These are phyloP conservation scores for Orbilia ellipsospora DNA, from an alignment of 2,329 filamentous ascomycete species.

Conservation along the genomic window DNA sequence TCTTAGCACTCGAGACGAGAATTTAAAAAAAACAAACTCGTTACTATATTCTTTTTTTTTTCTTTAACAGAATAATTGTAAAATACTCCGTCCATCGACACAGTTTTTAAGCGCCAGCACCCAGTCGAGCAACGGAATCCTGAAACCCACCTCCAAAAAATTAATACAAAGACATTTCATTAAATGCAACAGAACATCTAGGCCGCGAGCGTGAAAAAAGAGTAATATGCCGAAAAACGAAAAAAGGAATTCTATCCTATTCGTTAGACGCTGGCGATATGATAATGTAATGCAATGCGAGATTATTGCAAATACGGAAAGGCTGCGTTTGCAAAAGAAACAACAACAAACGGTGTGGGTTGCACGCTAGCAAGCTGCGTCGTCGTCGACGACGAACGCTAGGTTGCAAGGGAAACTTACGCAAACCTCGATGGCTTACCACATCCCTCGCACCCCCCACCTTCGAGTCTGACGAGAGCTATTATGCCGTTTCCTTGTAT, in stretches of 20 bases:
- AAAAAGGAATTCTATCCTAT: constrained; percentile 25
- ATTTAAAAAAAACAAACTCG: constrained; percentile 19
- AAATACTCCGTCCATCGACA: no score
- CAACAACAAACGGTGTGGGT: constrained; percentile 33
- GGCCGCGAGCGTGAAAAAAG: neutral
- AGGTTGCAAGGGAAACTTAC: constrained; percentile 16
- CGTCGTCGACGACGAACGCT: neutral
- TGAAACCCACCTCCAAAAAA: constrained; percentile 36
- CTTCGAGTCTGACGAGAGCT: constrained; percentile 6
- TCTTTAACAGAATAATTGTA: no score
- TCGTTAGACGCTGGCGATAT: neutral
- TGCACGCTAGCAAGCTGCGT: neutral
- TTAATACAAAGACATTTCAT: constrained; percentile 19
- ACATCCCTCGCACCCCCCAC: constrained; percentile 7
- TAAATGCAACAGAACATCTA: constrained; percentile 17
- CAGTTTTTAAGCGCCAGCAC: constrained; percentile 45
- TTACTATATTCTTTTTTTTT: constrained; percentile 27
- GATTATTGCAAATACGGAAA: constrained; percentile 15
- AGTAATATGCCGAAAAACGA: constrained; percentile 14
- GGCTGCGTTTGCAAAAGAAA: constrained; percentile 14
- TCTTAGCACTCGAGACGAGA: constrained; percentile 41
- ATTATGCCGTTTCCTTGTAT: constrained; percentile 1
- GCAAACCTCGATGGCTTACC: constrained; percentile 32
- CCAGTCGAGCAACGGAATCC: constrained; percentile 44
- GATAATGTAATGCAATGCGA: neutral